These are phyloP conservation scores for Penicillium daleae DNA, from an alignment of 495 filamentous ascomycete species.

Conservation along the genomic window DNA sequence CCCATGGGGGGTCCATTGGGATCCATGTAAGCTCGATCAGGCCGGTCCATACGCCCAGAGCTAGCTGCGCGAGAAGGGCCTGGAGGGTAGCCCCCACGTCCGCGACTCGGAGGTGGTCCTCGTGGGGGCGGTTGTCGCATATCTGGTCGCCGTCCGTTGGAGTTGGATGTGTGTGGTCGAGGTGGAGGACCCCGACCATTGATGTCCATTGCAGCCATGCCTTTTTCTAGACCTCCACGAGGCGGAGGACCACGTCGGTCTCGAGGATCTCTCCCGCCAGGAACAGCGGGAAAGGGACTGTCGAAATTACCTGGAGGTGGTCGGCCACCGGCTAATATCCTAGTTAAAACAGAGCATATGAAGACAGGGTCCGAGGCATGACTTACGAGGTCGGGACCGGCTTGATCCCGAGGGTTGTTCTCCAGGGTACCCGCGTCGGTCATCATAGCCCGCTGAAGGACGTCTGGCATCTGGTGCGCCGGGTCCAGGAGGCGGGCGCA, in stretches of 20 bases:
- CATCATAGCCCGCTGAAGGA: slow-evolving; percentile 35
- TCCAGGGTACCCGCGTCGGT: slow-evolving; percentile 32
- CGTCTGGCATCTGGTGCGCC: slow-evolving; percentile 49
- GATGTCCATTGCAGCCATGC: slow-evolving; percentile 63
- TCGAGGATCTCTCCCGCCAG: slow-evolving; percentile 32
- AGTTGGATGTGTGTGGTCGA: slow-evolving; percentile 46
- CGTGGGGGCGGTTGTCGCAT: slow-evolving; percentile 36
- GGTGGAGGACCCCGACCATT: slow-evolving; percentile 43
- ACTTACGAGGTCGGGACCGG: slow-evolving; percentile 43
- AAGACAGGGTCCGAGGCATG: not conserved
- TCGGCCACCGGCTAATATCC: slow-evolving; percentile 27
- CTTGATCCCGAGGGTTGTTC: slow-evolving; percentile 32
- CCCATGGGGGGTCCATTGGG: slow-evolving; percentile 36
- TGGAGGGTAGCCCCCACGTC: slow-evolving; percentile 30
- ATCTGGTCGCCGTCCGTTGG: slow-evolving; percentile 37
- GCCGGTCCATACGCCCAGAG: slow-evolving; percentile 30
- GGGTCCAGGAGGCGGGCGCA: slow-evolving; percentile 39
- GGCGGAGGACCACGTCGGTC: slow-evolving; percentile 31
- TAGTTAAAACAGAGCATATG: slow-evolving; percentile 12
- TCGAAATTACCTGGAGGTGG: slow-evolving; percentile 60
- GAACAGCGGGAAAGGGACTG: slow-evolving; percentile 70
- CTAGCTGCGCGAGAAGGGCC: slow-evolving; percentile 35
- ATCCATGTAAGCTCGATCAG: slow-evolving; percentile 35
- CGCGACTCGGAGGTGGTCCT: slow-evolving; percentile 27
- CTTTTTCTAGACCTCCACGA: slow-evolving; percentile 45